Conservation (phyloP, 169 alveolate species). For the Nephromyces sp. region DNA sequence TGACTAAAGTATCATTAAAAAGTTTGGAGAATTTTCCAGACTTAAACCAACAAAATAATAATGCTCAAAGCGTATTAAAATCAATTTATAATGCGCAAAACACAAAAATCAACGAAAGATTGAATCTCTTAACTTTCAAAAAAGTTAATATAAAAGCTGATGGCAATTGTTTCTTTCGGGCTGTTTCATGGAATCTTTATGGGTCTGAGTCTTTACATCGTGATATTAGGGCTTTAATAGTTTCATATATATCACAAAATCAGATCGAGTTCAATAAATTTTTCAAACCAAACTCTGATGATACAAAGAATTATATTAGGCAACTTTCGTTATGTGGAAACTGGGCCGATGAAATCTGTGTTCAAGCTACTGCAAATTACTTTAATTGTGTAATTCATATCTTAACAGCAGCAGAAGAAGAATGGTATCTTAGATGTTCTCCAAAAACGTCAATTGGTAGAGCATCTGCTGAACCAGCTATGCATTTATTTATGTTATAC, state of each 20-base stretch:
- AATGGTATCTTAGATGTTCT: conserved; percentile 49
- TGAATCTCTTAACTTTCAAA: conserved; percentile 37
- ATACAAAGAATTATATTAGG: conserved; percentile 21
- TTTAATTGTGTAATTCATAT: conserved; percentile 48
- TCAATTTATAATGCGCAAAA: too few species aligned
- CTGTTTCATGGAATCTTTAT: conserved; percentile 43
- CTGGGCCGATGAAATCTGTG: conserved; percentile 56
- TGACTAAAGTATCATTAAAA: too few species aligned
- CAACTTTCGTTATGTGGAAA: conserved; percentile 42
- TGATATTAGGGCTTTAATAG: conserved; percentile 38
- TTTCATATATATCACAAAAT: conserved; percentile 31
- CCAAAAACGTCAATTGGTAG: conserved; percentile 3
- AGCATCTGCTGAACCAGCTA: background rate
- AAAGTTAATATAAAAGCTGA: conserved; percentile 34
- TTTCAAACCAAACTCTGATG: conserved; percentile 24
- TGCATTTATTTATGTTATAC: conserved; percentile 46
- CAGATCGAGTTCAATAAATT: conserved; percentile 35
- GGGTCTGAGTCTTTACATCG: conserved; percentile 41
- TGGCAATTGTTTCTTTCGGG: conserved; percentile 54
- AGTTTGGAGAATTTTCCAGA: too few species aligned
- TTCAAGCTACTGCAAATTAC: conserved; percentile 49
- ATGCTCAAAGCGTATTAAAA: too few species aligned
- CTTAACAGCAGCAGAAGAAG: conserved; percentile 39
- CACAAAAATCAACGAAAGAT: conserved; percentile 41
- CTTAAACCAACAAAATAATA: too few species aligned